phyloP scores from a whole-genome alignment of 192 early-diverging fungal genomes.

The Obelidium mucronatum region DNA sequence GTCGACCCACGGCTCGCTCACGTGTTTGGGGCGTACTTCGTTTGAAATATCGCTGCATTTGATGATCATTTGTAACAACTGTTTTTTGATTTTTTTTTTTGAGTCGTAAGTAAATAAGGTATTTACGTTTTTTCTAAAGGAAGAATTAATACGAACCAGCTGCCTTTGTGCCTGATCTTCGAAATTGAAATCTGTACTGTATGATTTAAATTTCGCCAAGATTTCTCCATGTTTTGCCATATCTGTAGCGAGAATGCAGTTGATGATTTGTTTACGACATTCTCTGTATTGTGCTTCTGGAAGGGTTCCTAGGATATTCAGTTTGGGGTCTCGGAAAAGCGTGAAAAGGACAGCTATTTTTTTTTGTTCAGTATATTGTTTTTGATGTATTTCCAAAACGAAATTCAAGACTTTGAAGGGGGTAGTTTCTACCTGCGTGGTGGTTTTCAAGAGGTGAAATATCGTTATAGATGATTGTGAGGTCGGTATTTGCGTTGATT shows the following conservation, averaged over 20 bases:
- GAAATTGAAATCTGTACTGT: slow-evolving; percentile 47
- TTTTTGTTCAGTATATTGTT: background rate
- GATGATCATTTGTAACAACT: slow-evolving; percentile 61
- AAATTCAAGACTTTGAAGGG: background rate
- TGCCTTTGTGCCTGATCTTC: slow-evolving; percentile 49
- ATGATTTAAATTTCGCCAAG: slow-evolving; percentile 48
- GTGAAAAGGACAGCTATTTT: slow-evolving; percentile 47
- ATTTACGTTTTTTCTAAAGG: too few species aligned
- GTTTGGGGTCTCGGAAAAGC: slow-evolving; percentile 36
- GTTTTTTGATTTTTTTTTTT: background rate
- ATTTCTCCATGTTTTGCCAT: slow-evolving; percentile 61
- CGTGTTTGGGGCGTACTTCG: slow-evolving; percentile 62
- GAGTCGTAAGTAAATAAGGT: background rate
- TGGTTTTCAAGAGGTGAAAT: slow-evolving; percentile 59
- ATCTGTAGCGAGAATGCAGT: slow-evolving; percentile 59
- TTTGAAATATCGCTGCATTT: slow-evolving; percentile 67
- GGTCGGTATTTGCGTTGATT: slow-evolving; percentile 58
- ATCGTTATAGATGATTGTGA: slow-evolving; percentile 61
- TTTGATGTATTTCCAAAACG: background rate
- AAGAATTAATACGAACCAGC: slow-evolving; percentile 38
- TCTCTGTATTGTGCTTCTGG: slow-evolving; percentile 39
- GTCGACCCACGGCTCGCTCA: slow-evolving; percentile 60
- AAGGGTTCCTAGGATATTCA: slow-evolving; percentile 40
- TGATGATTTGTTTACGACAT: slow-evolving; percentile 54
- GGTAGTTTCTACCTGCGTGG: slow-evolving; percentile 40